These are phyloP conservation scores for Cladosporium sp. DNA, from an alignment of 2,329 filamentous ascomycete genomes.

Conservation along the genomic window DNA sequence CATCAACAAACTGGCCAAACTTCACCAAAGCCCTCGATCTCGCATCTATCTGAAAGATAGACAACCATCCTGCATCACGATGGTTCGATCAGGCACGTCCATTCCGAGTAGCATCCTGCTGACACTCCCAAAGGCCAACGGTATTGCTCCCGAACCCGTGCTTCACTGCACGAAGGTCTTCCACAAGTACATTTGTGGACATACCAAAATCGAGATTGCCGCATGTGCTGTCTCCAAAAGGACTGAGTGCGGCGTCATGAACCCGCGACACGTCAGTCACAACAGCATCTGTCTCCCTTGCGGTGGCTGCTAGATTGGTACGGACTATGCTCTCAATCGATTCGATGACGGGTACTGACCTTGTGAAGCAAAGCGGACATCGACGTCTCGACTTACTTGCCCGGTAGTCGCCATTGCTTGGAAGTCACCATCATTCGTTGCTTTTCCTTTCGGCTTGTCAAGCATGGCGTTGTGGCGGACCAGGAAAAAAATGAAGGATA, in stretches of 20 bases:
- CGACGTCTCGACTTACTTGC: background rate
- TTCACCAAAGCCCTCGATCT: background rate
- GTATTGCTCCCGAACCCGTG: slow-evolving; percentile 9
- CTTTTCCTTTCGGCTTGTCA: background rate
- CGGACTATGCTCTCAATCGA: background rate
- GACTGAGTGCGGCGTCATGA: slow-evolving; percentile 43
- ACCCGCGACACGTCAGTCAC: slow-evolving; percentile 48
- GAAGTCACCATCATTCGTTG: background rate
- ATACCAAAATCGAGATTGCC: slow-evolving; percentile 45
- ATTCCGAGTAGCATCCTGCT: background rate
- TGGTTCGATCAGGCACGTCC: background rate
- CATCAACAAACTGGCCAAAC: slow-evolving; percentile 12
- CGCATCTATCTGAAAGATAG: slow-evolving; percentile 9
- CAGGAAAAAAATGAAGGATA: background rate
- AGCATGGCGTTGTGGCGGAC: background rate
- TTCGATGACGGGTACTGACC: background rate
- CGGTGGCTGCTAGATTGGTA: slow-evolving; percentile 40
- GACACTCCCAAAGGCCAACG: slow-evolving; percentile 8
- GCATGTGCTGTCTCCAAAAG: slow-evolving; percentile 49
- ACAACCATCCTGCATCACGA: background rate
- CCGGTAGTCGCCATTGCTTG: background rate
- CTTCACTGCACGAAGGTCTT: slow-evolving; percentile 45
- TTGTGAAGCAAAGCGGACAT: background rate
- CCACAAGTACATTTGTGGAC: slow-evolving; percentile 50
- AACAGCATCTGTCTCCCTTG: slow-evolving; percentile 50